Evolutionary conservation across 2,329 filamentous ascomycete genomes (phyloP).

Genomic region (Pseudogymnoascus destructans): DNA sequence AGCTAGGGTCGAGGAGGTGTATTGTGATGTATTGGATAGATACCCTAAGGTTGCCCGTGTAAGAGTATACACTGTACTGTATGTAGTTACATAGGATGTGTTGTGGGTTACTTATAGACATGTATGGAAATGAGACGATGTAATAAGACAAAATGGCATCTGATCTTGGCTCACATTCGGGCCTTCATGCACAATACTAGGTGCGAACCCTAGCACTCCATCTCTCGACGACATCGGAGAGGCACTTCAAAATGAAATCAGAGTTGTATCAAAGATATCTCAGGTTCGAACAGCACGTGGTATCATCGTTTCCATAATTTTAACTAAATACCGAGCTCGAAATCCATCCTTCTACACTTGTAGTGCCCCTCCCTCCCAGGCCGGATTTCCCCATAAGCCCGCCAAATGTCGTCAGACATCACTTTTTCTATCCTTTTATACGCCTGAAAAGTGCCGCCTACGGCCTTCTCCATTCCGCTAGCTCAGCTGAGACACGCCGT

Average conservation of each 20-base stretch:
- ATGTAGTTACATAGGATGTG: neutral
- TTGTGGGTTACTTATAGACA: neutral
- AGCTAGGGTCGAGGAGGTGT: neutral
- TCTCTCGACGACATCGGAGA: neutral
- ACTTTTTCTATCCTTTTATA: neutral
- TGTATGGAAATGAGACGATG: neutral
- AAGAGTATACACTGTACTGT: neutral
- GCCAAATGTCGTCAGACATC: neutral
- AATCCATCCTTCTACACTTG: constrained; percentile 1
- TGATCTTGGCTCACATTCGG: neutral
- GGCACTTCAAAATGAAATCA: neutral
- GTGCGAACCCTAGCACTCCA: neutral
- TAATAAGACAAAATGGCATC: neutral
- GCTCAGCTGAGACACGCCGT: neutral
- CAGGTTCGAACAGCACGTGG: neutral
- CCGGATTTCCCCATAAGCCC: neutral
- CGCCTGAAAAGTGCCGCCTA: neutral
- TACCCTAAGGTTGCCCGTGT: neutral
- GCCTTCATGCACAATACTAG: neutral
- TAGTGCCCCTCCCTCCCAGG: neutral
- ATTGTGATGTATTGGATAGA: neutral
- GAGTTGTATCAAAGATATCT: neutral
- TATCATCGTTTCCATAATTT: constrained; percentile 4
- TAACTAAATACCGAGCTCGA: neutral
- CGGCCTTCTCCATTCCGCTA: neutral